These are phyloP conservation scores for Globisporangium sylvaticum DNA, from an alignment of 352 stramenopile species.

Conservation along the genomic window DNA sequence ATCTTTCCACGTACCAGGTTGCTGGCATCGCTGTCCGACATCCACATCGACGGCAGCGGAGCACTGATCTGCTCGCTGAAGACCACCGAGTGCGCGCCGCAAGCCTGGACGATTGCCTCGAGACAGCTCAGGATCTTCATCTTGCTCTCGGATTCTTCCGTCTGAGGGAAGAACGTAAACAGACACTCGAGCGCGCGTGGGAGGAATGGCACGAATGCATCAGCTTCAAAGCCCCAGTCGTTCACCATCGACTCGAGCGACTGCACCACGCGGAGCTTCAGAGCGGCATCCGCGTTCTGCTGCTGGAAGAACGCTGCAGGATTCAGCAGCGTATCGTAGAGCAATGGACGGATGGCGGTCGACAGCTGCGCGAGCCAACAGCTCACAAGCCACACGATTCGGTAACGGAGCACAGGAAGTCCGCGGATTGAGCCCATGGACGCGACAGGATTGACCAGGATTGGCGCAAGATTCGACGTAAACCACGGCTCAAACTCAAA, in stretches of 20 bases:
- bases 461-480: constrained; percentile 61
- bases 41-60: constrained; percentile 68
- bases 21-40: constrained; percentile 60
- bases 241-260: constrained; percentile 76
- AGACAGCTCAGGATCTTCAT: constrained; percentile 75
- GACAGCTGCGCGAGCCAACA: constrained; percentile 85
- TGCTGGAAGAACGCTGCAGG: constrained; percentile 27
- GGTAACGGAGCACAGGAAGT: constrained; percentile 64
- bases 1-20: constrained; percentile 84
- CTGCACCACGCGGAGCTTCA: constrained; percentile 72
- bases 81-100: constrained; percentile 36
- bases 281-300: constrained; percentile 40
- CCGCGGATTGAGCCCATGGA: constrained; percentile 35
- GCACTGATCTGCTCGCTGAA: constrained; percentile 66
- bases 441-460: constrained; percentile 35
- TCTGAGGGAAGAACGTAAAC: constrained; percentile 64
- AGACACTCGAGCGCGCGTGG: constrained; percentile 53
- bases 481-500: constrained; percentile 90
- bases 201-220: constrained; percentile 67
- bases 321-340: constrained; percentile 77
- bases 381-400: constrained; percentile 84
- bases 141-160: constrained; percentile 67
- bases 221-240: constrained; percentile 80
- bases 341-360: constrained; percentile 51
- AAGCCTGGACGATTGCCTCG: constrained; percentile 68